Evolutionary conservation across 2,329 filamentous ascomycete species (phyloP).

Genomic region (Huntiella savannae): DNA sequence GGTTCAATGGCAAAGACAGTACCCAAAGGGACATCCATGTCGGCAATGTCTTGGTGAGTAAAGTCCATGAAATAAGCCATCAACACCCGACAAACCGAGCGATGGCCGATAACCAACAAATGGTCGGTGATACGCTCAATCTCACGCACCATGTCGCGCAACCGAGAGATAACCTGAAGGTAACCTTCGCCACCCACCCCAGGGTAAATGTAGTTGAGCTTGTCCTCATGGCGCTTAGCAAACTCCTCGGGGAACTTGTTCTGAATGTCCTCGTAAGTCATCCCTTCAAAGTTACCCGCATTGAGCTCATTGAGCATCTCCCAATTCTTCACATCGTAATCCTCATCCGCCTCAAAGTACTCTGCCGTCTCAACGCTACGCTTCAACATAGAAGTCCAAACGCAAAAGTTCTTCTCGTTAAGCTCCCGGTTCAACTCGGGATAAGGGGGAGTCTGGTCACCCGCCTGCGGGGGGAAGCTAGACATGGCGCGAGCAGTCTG

Average conservation of each 20-base stretch:
- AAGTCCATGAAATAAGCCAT: constrained; percentile 95
- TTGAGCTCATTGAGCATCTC: constrained; percentile 96
- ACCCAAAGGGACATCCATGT: constrained; percentile 82
- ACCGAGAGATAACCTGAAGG: constrained; percentile 85
- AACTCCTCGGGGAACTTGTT: constrained; percentile 67
- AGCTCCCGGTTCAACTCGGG: constrained; percentile 57
- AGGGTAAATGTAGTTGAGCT: constrained; percentile 90
- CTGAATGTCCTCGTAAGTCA: constrained; percentile 84
- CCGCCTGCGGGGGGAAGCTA: constrained; percentile 75
- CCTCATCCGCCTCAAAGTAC: constrained; percentile 76
- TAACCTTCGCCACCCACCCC: constrained; percentile 93
- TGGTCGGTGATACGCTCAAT: constrained; percentile 95
- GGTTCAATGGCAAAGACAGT: constrained; percentile 91
- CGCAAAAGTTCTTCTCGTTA: constrained; percentile 79
- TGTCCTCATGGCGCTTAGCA: constrained; percentile 58
- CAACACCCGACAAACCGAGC: constrained; percentile 76
- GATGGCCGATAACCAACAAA: constrained; percentile 77
- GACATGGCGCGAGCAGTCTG: constrained; percentile 61
- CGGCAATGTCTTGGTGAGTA: constrained; percentile 75
- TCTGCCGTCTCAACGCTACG: constrained; percentile 75
- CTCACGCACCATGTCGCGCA: constrained; percentile 89
- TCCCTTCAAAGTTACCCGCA: constrained; percentile 77
- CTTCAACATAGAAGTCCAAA: constrained; percentile 95
- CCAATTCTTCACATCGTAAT: constrained; percentile 94
- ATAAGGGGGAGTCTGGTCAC: constrained; percentile 87